These are phyloP conservation scores for Cucumis sativus DNA, from an alignment of 306 rosid genomes.

Conservation along the genomic window DNA sequence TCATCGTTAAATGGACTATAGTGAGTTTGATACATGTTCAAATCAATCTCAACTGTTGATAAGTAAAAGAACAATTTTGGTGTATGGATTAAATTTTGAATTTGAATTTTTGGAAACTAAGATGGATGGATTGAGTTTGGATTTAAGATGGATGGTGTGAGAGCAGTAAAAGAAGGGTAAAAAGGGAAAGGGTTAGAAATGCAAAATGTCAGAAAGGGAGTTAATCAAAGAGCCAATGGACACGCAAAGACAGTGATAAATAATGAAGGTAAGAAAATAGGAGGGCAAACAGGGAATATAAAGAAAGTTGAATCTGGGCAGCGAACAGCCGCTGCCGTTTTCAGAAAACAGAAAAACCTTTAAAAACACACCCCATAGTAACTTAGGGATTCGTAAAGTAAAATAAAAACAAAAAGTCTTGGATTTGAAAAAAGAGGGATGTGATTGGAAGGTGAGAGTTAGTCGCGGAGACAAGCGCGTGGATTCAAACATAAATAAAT, in stretches of 20 bases:
- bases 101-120: too few relatives aligned
- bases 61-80: too few relatives aligned
- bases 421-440: not conserved
- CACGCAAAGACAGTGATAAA: not conserved
- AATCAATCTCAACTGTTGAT: too few relatives aligned
- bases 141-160: too few relatives aligned
- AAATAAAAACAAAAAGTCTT: not conserved
- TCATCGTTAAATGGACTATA: too few relatives aligned
- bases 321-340: not conserved
- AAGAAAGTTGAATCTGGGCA: not conserved
- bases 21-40: too few relatives aligned
- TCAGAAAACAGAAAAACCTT: not conserved
- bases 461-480: not conserved
- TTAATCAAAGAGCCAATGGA: not conserved
- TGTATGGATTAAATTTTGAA: too few relatives aligned
- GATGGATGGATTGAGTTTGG: too few relatives aligned
- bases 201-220: not conserved
- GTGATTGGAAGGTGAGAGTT: not conserved
- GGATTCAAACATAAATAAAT: not conserved
- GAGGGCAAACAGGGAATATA: slow-evolving; percentile 3
- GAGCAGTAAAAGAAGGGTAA: too few relatives aligned
- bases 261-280: not conserved
- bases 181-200: not conserved
- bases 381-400: not conserved
- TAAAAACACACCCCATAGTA: not conserved